Conservation (phyloP, 306 rosid species). For the Quercus engelmannii region DNA sequence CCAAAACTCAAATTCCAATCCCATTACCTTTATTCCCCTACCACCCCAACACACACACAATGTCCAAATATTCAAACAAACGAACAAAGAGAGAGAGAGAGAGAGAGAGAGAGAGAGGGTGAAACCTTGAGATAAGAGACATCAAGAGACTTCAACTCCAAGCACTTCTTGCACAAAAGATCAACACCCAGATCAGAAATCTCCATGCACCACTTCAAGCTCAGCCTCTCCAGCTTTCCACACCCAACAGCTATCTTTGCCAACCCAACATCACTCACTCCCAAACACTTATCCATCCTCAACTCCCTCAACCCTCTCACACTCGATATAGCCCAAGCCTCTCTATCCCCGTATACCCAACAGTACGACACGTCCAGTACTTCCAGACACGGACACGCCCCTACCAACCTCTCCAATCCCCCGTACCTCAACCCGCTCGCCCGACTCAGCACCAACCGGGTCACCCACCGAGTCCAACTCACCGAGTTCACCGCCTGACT, state of each 20-base stretch:
- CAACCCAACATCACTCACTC: slow-evolving; percentile 58
- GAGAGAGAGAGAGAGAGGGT: background rate
- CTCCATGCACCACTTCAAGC: slow-evolving; percentile 71
- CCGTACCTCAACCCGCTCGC: slow-evolving; percentile 45
- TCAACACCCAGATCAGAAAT: slow-evolving; percentile 65
- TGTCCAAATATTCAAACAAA: background rate
- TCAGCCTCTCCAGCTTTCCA: slow-evolving; percentile 39
- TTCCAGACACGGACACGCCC: slow-evolving; percentile 44
- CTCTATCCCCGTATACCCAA: slow-evolving; percentile 56
- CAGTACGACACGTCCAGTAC: slow-evolving; percentile 51
- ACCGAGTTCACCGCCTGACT: slow-evolving; percentile 17
- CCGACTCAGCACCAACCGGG: slow-evolving; percentile 41
- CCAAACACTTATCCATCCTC: slow-evolving; percentile 56
- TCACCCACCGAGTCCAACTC: slow-evolving; percentile 43
- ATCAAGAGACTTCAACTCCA: slow-evolving; percentile 50
- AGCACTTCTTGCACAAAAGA: slow-evolving; percentile 60
- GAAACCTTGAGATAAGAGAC: slow-evolving; percentile 60
- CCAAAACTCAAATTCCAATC: too few species aligned
- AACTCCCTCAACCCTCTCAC: slow-evolving; percentile 46
- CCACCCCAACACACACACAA: too few species aligned
- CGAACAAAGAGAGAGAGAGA: background rate
- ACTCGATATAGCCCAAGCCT: slow-evolving; percentile 50
- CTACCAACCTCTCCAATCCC: slow-evolving; percentile 42
- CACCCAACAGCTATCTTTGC: slow-evolving; percentile 55
- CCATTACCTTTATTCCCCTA: too few species aligned